phyloP scores from a whole-genome alignment of 345 rosid genomes.

The Moringa oleifera region DNA sequence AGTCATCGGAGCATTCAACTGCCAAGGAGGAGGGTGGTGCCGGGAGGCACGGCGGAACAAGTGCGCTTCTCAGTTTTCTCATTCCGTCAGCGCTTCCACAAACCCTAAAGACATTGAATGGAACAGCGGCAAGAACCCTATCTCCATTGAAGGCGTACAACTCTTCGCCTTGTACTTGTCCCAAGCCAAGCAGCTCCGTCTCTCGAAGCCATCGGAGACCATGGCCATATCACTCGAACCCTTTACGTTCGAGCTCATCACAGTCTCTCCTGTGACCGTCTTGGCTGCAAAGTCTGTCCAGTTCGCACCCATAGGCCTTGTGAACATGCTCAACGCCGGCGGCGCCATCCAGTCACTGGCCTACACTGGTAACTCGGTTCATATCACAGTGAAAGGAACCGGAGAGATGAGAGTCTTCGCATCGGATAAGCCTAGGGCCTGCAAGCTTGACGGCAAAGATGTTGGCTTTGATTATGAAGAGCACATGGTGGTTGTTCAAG shows the following conservation, averaged over 20 bases:
- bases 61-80: conserved; percentile 60
- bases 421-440: conserved; percentile 52
- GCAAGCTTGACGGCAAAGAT: conserved; percentile 58
- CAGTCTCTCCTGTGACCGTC: conserved; percentile 57
- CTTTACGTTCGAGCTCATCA: conserved; percentile 73
- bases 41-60: conserved; percentile 73
- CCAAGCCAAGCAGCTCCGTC: conserved; percentile 59
- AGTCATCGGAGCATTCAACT: conserved; percentile 82
- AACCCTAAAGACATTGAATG: conserved; percentile 66
- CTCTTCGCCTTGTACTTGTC: conserved; percentile 66
- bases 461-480: conserved; percentile 51
- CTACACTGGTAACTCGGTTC: conserved; percentile 29
- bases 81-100: conserved; percentile 44
- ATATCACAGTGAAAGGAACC: conserved; percentile 51
- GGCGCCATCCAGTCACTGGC: conserved; percentile 65
- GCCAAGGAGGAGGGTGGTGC: conserved; percentile 99
- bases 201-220: conserved; percentile 43
- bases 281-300: conserved; percentile 35
- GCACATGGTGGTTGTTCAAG: conserved; percentile 44
- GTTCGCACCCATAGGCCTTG: conserved; percentile 81
- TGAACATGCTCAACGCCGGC: conserved; percentile 85
- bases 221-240: conserved; percentile 67
- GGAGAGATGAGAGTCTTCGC: conserved; percentile 77
- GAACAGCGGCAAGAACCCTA: conserved; percentile 70
- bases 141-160: conserved; percentile 50